Evolutionary conservation across 805 yeast species (phyloP), one percentile per base, ranked within the genome.

Genomic region (Phaffomyces antillensis): DNA sequence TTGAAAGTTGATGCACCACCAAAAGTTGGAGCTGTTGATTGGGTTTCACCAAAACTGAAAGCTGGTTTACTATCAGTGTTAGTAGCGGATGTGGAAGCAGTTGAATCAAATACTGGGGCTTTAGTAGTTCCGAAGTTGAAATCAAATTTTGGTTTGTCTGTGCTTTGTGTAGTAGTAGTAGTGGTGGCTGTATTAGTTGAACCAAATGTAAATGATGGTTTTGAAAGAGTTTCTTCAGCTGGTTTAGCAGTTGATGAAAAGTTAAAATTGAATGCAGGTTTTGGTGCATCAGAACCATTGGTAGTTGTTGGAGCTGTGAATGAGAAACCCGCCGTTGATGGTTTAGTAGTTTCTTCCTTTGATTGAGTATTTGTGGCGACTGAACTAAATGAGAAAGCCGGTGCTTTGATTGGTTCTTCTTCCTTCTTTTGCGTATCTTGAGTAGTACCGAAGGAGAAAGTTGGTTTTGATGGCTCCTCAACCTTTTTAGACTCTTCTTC

Each of bases 1-100:
- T 26, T 48, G 37, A 51, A 51, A 16, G 17, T 38, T 8, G 52
- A 45, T 7, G 64, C 64, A 47, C 64, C 63, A 2, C 65, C 64
- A 30, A 59, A 60, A 2, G 66, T 48, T 26, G 66, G 61, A n/a
- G 51, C 42, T 3, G 53, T 7, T 9, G 43, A 36, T 17, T 39
- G 16, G 15, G n/a, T 30, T 23, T 45, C 44, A 17, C 61, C 63
- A 50, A 61, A 61, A 28, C 50, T 49, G 39, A 58, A 60, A 2
- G 58, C 44, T 28, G 65, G 61, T 17, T 34, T 34, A 17, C 18
- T 18, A 34, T 6, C n/a, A 10, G 55, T 51, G 4, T 50, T 16
- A n/a, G 49, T 25, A 7, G 55, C 32, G 15, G 49, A 26, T 5
- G 59, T 36, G 16, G 32, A 10, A 16, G 16, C 35, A 32, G 13